These are phyloP conservation scores for Neocatenulostroma microsporum DNA, from an alignment of 2,329 filamentous ascomycete species.

Conservation along the genomic window DNA sequence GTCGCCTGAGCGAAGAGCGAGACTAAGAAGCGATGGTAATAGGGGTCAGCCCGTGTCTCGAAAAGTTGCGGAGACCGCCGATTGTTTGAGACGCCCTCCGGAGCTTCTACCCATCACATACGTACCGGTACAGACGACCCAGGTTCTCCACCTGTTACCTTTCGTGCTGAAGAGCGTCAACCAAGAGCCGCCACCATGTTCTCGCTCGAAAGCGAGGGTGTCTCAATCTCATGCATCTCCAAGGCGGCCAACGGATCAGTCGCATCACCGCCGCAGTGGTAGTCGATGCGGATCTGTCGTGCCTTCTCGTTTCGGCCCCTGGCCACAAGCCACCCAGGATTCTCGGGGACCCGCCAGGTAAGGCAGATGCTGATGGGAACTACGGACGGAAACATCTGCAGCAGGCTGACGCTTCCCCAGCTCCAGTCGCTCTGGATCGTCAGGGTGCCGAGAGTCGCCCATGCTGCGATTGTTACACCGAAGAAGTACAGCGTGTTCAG, in stretches of 20 bases:
- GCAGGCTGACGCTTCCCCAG: conserved; percentile 45
- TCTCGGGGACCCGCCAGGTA: conserved; percentile 49
- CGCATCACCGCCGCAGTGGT: conserved; percentile 41
- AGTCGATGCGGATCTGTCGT: conserved; percentile 41
- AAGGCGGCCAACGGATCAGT: conserved; percentile 37
- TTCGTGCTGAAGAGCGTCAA: conserved; percentile 38
- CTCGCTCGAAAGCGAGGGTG: conserved; percentile 38
- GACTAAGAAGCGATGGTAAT: too few relatives aligned
- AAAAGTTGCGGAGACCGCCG: too few relatives aligned
- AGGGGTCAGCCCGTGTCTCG: too few relatives aligned
- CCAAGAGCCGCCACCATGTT: conserved; percentile 37
- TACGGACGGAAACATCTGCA: conserved; percentile 42
- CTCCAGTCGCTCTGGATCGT: conserved; percentile 38
- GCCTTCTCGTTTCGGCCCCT: conserved; percentile 46
- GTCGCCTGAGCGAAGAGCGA: conserved; percentile 50
- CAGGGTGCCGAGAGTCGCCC: conserved; percentile 39
- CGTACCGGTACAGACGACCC: conserved; percentile 45
- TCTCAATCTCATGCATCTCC: conserved; percentile 42
- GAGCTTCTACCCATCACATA: too few relatives aligned
- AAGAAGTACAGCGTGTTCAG: conserved; percentile 37
- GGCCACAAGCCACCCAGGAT: conserved; percentile 50
- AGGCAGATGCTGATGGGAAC: conserved; percentile 39
- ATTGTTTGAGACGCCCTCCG: too few relatives aligned
- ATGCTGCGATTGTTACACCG: conserved; percentile 38
- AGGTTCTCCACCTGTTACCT: conserved; percentile 46